Evolutionary conservation across 768 basidiomycete genomes (phyloP).

Genomic region (Hirschioporus abietinus): DNA sequence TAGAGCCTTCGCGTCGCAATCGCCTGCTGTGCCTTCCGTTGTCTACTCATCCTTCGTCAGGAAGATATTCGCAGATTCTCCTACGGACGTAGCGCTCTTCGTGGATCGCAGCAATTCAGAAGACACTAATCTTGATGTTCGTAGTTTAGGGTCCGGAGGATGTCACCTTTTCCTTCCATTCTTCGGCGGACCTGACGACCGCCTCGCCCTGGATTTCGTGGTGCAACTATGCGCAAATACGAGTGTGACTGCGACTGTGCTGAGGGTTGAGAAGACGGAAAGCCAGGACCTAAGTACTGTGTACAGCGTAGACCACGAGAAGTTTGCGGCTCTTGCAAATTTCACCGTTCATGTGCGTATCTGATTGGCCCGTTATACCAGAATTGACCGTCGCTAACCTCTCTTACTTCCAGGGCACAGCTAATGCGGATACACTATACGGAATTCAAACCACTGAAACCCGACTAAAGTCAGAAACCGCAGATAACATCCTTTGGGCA

Average conservation of each 20-base stretch:
- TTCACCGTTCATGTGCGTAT: not conserved
- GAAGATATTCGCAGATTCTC: constrained; percentile 66
- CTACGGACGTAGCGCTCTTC: constrained; percentile 78
- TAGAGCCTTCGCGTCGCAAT: constrained; percentile 26
- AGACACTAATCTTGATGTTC: constrained; percentile 14
- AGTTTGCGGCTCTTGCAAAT: not conserved
- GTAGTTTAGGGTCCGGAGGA: constrained; percentile 15
- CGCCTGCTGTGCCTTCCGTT: constrained; percentile 29
- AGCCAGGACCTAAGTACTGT: constrained; percentile 20
- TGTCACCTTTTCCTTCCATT: constrained; percentile 83
- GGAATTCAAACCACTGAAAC: constrained; percentile 57
- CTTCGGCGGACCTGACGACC: constrained; percentile 93
- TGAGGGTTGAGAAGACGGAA: constrained; percentile 51
- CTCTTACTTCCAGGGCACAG: too few relatives aligned
- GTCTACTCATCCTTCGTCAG: constrained; percentile 84
- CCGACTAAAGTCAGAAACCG: constrained; percentile 70
- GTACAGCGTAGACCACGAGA: not conserved
- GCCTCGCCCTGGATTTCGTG: constrained; percentile 74
- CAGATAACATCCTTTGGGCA: constrained; percentile 76
- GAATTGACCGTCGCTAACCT: too few relatives aligned
- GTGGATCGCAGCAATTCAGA: constrained; percentile 62
- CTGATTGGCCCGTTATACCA: not conserved
- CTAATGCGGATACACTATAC: constrained; percentile 67
- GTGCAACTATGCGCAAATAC: constrained; percentile 70
- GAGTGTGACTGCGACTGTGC: constrained; percentile 63